phyloP scores from a whole-genome alignment of 139 green algal species.

The Chlorella vulgaris region DNA sequence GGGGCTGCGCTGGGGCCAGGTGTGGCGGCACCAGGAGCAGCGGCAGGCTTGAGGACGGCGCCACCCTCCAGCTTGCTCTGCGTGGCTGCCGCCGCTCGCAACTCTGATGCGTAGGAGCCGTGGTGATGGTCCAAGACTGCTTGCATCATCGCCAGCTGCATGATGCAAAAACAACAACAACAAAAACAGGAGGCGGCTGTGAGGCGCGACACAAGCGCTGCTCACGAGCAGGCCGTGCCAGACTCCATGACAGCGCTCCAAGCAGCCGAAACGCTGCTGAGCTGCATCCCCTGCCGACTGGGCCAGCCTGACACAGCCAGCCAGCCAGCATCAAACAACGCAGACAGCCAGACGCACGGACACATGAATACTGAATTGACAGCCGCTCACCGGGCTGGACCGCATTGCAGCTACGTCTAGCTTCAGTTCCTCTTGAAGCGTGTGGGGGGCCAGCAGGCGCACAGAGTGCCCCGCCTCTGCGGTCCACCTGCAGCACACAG shows the following conservation, averaged over 20 bases:
- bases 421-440: constrained; percentile 39
- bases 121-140: constrained; percentile 72
- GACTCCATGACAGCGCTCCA: no score
- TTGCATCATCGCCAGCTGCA: constrained; percentile 48
- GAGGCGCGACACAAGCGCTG: no score
- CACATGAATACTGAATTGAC: neutral
- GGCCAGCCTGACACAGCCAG: no score
- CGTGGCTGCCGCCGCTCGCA: constrained; percentile 56
- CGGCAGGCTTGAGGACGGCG: no score
- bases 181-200: no score
- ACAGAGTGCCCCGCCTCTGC: constrained; percentile 31
- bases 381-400: neutral
- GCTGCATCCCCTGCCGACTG: no score
- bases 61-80: constrained; percentile 3
- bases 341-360: neutral
- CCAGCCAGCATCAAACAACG: no score
- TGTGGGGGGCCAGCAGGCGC: constrained; percentile 28
- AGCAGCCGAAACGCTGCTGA: no score
- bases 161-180: neutral
- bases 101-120: constrained; percentile 64
- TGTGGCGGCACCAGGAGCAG: no score
- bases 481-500: constrained; percentile 3
- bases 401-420: constrained; percentile 41
- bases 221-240: no score
- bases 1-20: no score